A percentile compares a stretch with the other conserved stretches of the same genome.
phyloP scores from a whole-genome alignment of 306 rosid genomes.

The Vigna hirtella region DNA sequence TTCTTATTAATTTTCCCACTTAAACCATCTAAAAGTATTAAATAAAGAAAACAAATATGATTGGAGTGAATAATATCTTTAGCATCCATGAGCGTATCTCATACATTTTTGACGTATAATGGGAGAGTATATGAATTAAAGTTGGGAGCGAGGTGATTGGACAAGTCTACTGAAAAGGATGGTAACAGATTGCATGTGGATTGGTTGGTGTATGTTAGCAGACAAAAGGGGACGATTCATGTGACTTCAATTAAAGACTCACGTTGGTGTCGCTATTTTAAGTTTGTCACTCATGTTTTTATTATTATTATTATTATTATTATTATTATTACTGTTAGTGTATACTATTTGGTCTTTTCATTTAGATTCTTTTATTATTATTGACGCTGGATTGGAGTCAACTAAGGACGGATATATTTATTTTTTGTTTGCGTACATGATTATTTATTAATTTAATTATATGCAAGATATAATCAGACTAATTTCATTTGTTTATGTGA shows the following conservation, averaged over 20 bases:
- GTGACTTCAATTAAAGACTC: slow-evolving; percentile 41
- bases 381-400: background rate
- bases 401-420: background rate
- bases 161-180: background rate
- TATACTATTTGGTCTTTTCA: background rate
- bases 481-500: no score
- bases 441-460: background rate
- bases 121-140: no score
- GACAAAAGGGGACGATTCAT: slow-evolving; percentile 29
- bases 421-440: background rate
- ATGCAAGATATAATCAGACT: no score
- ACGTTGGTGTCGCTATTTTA: slow-evolving; percentile 21
- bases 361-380: background rate
- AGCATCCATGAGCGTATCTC: no score
- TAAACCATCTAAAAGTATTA: no score
- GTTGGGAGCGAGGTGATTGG: background rate
- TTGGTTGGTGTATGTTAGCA: background rate
- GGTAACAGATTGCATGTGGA: background rate
- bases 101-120: no score
- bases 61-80: no score
- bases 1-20: no score
- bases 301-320: no score
- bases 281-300: background rate
- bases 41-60: no score
- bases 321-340: no score